Percentiles rank a stretch among this genome's conserved stretches.
Evolutionary conservation across 2,329 filamentous ascomycete species (phyloP).

Genomic region (Capronia americana): DNA sequence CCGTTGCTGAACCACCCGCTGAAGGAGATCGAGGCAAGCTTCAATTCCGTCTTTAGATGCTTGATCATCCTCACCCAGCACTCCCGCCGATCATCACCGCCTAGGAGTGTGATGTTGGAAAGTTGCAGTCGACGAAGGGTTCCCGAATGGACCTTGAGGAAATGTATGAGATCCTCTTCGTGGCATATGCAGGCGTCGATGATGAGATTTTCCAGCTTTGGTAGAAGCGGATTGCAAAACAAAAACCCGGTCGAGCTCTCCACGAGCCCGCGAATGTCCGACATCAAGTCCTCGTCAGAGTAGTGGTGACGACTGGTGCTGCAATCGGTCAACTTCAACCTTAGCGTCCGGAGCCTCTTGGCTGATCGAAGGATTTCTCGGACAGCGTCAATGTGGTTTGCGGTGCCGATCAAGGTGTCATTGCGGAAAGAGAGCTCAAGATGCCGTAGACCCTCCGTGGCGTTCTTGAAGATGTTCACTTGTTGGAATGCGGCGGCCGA

Average conservation of each 20-base stretch:
- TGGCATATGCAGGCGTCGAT: slow-evolving; percentile 34
- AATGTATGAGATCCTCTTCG: slow-evolving; percentile 35
- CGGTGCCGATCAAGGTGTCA: slow-evolving; percentile 22
- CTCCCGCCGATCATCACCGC: slow-evolving; percentile 31
- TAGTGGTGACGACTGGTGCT: slow-evolving; percentile 27
- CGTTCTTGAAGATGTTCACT: slow-evolving; percentile 27
- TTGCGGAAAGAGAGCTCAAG: slow-evolving; percentile 35
- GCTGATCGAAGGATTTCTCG: slow-evolving; percentile 27
- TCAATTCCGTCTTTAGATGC: slow-evolving; percentile 29
- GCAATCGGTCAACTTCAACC: slow-evolving; percentile 30
- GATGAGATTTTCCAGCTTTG: slow-evolving; percentile 26
- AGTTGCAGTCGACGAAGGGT: slow-evolving; percentile 32
- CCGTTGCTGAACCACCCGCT: slow-evolving; percentile 37
- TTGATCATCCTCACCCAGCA: slow-evolving; percentile 37
- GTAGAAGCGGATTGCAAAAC: slow-evolving; percentile 28
- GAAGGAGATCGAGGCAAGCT: slow-evolving; percentile 31
- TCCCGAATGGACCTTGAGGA: slow-evolving; percentile 32
- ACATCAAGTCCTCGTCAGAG: slow-evolving; percentile 29
- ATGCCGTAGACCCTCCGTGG: slow-evolving; percentile 24
- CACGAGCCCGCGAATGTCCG: slow-evolving; percentile 29
- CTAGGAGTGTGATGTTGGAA: slow-evolving; percentile 35
- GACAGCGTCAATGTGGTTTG: slow-evolving; percentile 28
- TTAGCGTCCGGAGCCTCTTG: slow-evolving; percentile 27
- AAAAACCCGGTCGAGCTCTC: slow-evolving; percentile 28
- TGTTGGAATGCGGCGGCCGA: slow-evolving; percentile 24